A percentile compares a stretch with the other conserved stretches of the same genome.
Evolutionary conservation across 352 stramenopile species (phyloP).

Genomic region (Plasmopara muralis): DNA sequence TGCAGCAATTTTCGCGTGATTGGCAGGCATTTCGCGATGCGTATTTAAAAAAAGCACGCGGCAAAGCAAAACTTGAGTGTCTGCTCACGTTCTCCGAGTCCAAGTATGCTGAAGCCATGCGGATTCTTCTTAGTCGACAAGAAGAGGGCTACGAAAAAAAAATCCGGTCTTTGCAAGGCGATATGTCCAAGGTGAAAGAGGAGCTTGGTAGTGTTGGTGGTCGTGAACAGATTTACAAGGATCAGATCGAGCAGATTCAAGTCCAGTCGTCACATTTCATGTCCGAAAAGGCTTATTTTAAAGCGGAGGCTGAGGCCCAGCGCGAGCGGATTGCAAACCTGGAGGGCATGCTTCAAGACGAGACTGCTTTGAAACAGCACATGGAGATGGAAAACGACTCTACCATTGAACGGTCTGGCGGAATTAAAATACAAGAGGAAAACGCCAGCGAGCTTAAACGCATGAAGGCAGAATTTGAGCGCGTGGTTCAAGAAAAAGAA

Average conservation of each 20-base stretch:
- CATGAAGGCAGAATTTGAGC: conserved; percentile 64
- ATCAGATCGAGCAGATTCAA: conserved; percentile 85
- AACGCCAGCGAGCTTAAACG: conserved; percentile 50
- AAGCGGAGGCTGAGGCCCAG: conserved; percentile 61
- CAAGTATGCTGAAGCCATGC: conserved; percentile 80
- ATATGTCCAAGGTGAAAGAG: conserved; percentile 77
- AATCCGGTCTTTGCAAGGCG: conserved; percentile 61
- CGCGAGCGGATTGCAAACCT: conserved; percentile 61
- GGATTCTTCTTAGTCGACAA: conserved; percentile 68
- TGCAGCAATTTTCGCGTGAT: conserved; percentile 71
- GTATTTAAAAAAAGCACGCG: conserved; percentile 63
- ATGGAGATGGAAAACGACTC: conserved; percentile 74
- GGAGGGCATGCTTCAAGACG: conserved; percentile 57
- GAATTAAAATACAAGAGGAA: conserved; percentile 51
- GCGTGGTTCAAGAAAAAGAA: conserved; percentile 77
- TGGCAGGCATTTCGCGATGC: conserved; percentile 66
- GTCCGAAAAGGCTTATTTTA: conserved; percentile 65
- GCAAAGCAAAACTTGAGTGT: conserved; percentile 67
- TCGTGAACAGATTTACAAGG: conserved; percentile 78
- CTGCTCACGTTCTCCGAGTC: conserved; percentile 70
- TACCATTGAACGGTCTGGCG: conserved; percentile 58
- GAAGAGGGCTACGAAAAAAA: conserved; percentile 85
- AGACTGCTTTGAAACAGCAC: conserved; percentile 55
- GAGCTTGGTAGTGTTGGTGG: conserved; percentile 72
- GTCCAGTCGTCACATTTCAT: conserved; percentile 62